Base-by-base conservation (phyloP, 352 stramenopile species). In the Aphanomyces stellatus region DNA sequence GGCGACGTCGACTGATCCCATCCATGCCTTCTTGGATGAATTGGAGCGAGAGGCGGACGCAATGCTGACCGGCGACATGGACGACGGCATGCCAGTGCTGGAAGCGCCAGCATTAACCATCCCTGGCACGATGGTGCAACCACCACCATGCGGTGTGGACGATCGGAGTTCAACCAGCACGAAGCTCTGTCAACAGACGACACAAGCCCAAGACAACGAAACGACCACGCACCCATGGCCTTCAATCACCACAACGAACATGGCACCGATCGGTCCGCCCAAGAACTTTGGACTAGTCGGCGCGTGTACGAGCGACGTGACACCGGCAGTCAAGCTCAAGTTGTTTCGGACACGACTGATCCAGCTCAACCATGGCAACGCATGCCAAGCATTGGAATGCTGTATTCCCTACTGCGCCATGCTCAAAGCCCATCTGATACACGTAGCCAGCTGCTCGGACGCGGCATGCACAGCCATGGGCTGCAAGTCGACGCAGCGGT, bases 311-410 rank as follows among this genome's bases (percentile, higher is more conserved):
- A 19, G 19, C 24, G 49, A 6, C 13, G 49, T 11, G 49, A 30
- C 33, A 11, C 19, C 49, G n/a, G 84, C 93, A 46, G 79, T 80
- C 25, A 88, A 82, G 13, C 90, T 91, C 51, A 84, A 85, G 13
- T 84, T 93, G 43, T 72, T 95, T 7, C 92, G 92, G 65, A 79
- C 84, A 5, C 82, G 86, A 33, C 43, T 95, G 27, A 90, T 95
- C 61, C 86, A 95, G 72, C 70, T 95, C 43, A 95, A 95, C 71
- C 86, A 95, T 51, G 86, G 84, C 4, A 80, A 84, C 27, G 93
- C 86, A n/a, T 95, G 86, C 65, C 88, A 84, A 25, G 78, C 70
- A 17, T 72, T 73, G 5, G 81, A 91, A 53, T 95, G 86, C 31
- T 59, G 65, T 1, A 84, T 90, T 17, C 82, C 90, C 63, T 93